Evolutionary conservation across 129 eudicot genomes (phyloP).

Genomic region (Arctium lappa): DNA sequence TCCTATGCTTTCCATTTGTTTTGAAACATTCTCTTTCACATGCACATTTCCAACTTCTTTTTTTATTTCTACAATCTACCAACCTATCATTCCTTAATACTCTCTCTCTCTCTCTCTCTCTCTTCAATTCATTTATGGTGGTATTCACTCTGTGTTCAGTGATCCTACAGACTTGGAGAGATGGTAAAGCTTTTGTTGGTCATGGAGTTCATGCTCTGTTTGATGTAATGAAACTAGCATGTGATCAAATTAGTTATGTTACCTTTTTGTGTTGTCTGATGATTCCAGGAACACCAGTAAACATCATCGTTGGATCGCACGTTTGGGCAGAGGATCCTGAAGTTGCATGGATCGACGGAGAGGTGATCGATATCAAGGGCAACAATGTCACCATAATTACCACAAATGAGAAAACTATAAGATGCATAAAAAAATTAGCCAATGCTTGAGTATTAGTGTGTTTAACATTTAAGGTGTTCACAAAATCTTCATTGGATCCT

Average conservation of each 20-base stretch:
- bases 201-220: slow-evolving; percentile 10
- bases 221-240: neutral
- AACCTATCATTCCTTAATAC: slow-evolving; percentile 38
- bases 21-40: slow-evolving; percentile 63
- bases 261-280: slow-evolving; percentile 23
- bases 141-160: slow-evolving; percentile 31
- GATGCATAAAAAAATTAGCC: slow-evolving; percentile 5
- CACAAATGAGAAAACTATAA: slow-evolving; percentile 76
- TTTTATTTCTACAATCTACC: slow-evolving; percentile 44
- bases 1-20: slow-evolving; percentile 50
- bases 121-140: slow-evolving; percentile 17
- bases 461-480: neutral
- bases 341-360: slow-evolving; percentile 94
- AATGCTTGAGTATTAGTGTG: neutral
- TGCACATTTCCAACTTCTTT: slow-evolving; percentile 37
- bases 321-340: slow-evolving; percentile 95
- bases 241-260: neutral
- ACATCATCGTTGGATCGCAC: slow-evolving; percentile 93
- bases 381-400: slow-evolving; percentile 61
- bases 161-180: slow-evolving; percentile 42
- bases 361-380: slow-evolving; percentile 77
- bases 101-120: slow-evolving; percentile 29
- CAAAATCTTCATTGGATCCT: slow-evolving; percentile 24
- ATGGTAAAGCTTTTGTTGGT: slow-evolving; percentile 44
- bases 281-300: slow-evolving; percentile 81